These are phyloP conservation scores for Cephaloascus albidus DNA, from an alignment of 805 yeast species.

Conservation along the genomic window DNA sequence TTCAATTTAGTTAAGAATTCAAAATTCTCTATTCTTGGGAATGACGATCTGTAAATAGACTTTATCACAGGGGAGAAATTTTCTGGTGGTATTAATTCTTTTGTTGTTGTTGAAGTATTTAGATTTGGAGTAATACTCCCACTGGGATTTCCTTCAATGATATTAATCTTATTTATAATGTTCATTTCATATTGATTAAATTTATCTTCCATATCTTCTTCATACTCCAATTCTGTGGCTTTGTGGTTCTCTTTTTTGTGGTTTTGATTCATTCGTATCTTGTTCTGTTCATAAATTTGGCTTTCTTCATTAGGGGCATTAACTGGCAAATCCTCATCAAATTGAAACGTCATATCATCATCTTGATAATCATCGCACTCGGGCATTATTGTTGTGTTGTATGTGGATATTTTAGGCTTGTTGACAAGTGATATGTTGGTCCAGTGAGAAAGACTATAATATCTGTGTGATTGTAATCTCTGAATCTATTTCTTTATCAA, in stretches of 20 bases:
- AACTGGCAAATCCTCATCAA: neutral
- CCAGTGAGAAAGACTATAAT: too few relatives aligned
- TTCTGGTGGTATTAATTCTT: slow-evolving; percentile 60
- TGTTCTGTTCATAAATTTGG: neutral
- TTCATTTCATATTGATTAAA: neutral
- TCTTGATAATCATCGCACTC: too few relatives aligned
- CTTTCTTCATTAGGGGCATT: neutral
- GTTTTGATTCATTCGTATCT: too few relatives aligned
- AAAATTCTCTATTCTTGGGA: slow-evolving; percentile 83
- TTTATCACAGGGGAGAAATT: slow-evolving; percentile 78
- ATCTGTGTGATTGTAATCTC: too few relatives aligned
- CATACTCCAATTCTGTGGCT: neutral
- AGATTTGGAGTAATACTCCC: too few relatives aligned
- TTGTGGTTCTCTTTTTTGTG: neutral
- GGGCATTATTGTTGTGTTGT: too few relatives aligned
- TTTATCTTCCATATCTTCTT: neutral
- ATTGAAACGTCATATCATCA: neutral
- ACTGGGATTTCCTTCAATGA: neutral
- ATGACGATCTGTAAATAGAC: slow-evolving; percentile 76
- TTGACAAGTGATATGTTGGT: too few relatives aligned
- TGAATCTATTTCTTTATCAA: too few relatives aligned
- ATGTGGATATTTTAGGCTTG: too few relatives aligned
- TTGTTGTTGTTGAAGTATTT: neutral
- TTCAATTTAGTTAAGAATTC: slow-evolving; percentile 51
- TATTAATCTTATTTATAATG: neutral